These are phyloP conservation scores for Selaginella tamariscina DNA, from an alignment of 75 land plant genomes.

Conservation along the genomic window DNA sequence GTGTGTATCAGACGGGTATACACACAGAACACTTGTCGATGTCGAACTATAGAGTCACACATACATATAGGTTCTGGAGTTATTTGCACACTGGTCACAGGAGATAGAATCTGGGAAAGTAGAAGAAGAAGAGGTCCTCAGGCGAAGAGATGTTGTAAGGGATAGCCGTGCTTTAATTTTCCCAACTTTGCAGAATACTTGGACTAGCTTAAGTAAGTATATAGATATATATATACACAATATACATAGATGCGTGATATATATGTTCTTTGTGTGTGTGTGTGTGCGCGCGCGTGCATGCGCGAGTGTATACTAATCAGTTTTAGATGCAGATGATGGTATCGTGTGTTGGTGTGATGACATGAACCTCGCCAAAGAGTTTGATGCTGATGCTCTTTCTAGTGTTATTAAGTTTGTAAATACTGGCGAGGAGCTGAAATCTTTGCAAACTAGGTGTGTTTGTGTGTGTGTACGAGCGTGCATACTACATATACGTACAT, in stretches of 20 bases:
- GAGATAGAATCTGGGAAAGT: slow-evolving; percentile 38
- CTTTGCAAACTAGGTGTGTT: too few relatives aligned
- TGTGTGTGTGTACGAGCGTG: too few relatives aligned
- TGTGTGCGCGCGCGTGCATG: slow-evolving; percentile 56
- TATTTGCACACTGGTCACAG: slow-evolving; percentile 47
- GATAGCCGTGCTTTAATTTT: slow-evolving; percentile 29
- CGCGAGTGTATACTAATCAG: too few relatives aligned
- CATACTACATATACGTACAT: too few relatives aligned
- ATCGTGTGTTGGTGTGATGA: slow-evolving; percentile 77
- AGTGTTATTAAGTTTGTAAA: slow-evolving; percentile 5
- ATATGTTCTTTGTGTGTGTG: too few relatives aligned
- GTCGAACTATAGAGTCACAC: too few relatives aligned
- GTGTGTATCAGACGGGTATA: too few relatives aligned
- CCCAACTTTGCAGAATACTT: slow-evolving; percentile 62
- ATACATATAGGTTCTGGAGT: slow-evolving; percentile 51
- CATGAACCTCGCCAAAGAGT: slow-evolving; percentile 40
- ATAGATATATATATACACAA: too few relatives aligned
- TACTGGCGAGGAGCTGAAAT: too few relatives aligned
- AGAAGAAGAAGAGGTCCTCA: slow-evolving; percentile 34
- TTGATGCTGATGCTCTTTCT: slow-evolving; percentile 31
- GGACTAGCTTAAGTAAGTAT: slow-evolving; percentile 30
- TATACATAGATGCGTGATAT: too few relatives aligned
- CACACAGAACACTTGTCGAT: too few relatives aligned
- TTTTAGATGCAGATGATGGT: slow-evolving; percentile 32
- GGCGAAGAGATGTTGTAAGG: slow-evolving; percentile 45